These are phyloP conservation scores for Daldinia concentrica DNA, from an alignment of 495 filamentous ascomycete species.

Conservation along the genomic window DNA sequence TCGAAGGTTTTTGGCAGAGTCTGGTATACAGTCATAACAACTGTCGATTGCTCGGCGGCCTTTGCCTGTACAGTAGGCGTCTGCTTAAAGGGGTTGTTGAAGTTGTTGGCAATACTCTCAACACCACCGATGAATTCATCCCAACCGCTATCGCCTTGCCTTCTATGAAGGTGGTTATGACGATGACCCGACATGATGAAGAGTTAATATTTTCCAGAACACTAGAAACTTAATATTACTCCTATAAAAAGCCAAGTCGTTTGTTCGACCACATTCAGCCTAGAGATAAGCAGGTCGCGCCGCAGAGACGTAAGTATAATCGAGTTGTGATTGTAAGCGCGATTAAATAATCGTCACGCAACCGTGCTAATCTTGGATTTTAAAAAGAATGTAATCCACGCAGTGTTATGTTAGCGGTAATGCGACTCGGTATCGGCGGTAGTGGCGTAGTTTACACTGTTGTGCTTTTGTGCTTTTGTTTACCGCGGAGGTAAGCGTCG, in stretches of 20 bases:
- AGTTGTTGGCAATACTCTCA: slow-evolving; percentile 40
- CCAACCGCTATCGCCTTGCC: slow-evolving; percentile 33
- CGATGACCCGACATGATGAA: slow-evolving; percentile 44
- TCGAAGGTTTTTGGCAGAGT: slow-evolving; percentile 65
- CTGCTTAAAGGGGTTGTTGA: slow-evolving; percentile 37
- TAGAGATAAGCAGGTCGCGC: slow-evolving; percentile 1
- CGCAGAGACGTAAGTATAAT: neutral
- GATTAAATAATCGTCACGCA: slow-evolving; percentile 14
- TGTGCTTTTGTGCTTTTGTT: slow-evolving; percentile 32
- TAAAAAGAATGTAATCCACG: slow-evolving; percentile 41
- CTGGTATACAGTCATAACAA: slow-evolving; percentile 62
- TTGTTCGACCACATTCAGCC: slow-evolving; percentile 12
- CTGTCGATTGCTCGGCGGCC: slow-evolving; percentile 47
- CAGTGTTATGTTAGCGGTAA: slow-evolving; percentile 16
- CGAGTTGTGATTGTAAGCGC: neutral
- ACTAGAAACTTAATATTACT: neutral
- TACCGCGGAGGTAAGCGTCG: slow-evolving; percentile 27
- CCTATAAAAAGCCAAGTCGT: slow-evolving; percentile 11
- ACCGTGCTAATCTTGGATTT: slow-evolving; percentile 1
- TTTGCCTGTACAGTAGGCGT: slow-evolving; percentile 37
- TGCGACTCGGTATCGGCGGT: slow-evolving; percentile 33
- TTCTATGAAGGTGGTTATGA: slow-evolving; percentile 42
- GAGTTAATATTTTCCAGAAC: neutral
- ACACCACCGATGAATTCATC: slow-evolving; percentile 33
- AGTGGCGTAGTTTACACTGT: slow-evolving; percentile 21